Percentiles rank a stretch among this genome's conserved stretches.
Conservation (phyloP, 192 early-diverging fungal species). For the Coemansia furcata region DNA sequence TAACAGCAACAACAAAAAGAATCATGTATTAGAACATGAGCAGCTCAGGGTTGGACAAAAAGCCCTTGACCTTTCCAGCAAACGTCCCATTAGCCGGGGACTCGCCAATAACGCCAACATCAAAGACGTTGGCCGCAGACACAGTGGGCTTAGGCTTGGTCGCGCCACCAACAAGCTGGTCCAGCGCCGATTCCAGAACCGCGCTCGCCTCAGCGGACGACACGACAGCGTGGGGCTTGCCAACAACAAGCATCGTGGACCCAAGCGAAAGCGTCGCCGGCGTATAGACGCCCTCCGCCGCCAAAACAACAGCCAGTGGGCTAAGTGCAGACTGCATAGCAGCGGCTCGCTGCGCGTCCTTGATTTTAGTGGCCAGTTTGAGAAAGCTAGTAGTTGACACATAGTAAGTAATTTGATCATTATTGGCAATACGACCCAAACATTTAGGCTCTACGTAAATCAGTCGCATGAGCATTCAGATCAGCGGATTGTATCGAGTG, state of each 20-base stretch:
- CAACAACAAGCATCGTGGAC: constrained; percentile 65
- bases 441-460: no score
- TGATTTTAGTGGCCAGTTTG: constrained; percentile 30
- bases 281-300: constrained; percentile 51
- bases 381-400: constrained; percentile 24
- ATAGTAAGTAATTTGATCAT: not conserved
- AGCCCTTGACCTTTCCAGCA: constrained; percentile 34
- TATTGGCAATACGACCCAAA: no score
- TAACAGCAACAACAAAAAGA: not conserved
- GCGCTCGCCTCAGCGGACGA: constrained; percentile 23
- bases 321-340: not conserved
- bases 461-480: not conserved
- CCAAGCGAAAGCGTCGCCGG: constrained; percentile 52
- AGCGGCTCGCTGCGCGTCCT: constrained; percentile 10
- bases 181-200: constrained; percentile 29
- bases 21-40: constrained; percentile 17
- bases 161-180: constrained; percentile 26
- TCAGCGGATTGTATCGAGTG: not conserved
- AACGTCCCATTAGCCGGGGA: constrained; percentile 24
- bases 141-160: not conserved
- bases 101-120: constrained; percentile 31
- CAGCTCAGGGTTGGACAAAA: constrained; percentile 41
- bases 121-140: constrained; percentile 5
- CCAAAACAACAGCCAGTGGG: constrained; percentile 22
- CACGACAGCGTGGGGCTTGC: constrained; percentile 36